Conservation (phyloP, 2,329 filamentous ascomycete species). For the Epicoccum nigrum region DNA sequence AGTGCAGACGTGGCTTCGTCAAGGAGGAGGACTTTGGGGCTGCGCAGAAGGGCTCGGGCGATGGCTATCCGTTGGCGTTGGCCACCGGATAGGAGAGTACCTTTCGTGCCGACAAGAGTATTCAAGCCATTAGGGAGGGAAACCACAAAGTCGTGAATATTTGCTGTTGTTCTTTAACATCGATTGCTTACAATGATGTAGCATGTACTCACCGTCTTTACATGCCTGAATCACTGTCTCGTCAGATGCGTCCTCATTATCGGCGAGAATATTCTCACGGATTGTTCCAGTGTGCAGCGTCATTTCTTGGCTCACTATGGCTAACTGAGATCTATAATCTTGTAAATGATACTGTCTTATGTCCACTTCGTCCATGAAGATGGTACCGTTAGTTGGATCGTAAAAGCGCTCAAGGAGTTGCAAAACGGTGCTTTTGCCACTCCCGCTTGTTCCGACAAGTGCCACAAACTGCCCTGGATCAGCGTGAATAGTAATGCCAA, state of each 20-base stretch:
- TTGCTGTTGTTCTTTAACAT: too few species aligned
- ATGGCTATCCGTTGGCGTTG: constrained; percentile 97
- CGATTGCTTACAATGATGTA: too few species aligned
- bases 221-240: constrained; percentile 77
- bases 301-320: constrained; percentile 94
- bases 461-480: constrained; percentile 84
- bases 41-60: constrained; percentile 83
- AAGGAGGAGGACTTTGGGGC: constrained; percentile 77
- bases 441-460: constrained; percentile 90
- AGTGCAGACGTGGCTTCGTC: background rate
- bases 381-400: constrained; percentile 78
- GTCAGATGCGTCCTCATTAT: constrained; percentile 71
- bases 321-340: constrained; percentile 82
- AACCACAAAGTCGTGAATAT: constrained; percentile 47
- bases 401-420: constrained; percentile 93
- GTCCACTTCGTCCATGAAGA: constrained; percentile 83
- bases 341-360: constrained; percentile 79
- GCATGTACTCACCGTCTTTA: too few species aligned
- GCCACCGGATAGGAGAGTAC: constrained; percentile 68
- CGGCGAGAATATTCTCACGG: constrained; percentile 77
- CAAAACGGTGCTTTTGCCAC: constrained; percentile 93
- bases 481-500: constrained; percentile 76
- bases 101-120: constrained; percentile 86
- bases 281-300: constrained; percentile 94
- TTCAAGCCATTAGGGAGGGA: constrained; percentile 71